phyloP scores from a whole-genome alignment of 1,139 yeast genomes.

The Diutina pseudorugosa region DNA sequence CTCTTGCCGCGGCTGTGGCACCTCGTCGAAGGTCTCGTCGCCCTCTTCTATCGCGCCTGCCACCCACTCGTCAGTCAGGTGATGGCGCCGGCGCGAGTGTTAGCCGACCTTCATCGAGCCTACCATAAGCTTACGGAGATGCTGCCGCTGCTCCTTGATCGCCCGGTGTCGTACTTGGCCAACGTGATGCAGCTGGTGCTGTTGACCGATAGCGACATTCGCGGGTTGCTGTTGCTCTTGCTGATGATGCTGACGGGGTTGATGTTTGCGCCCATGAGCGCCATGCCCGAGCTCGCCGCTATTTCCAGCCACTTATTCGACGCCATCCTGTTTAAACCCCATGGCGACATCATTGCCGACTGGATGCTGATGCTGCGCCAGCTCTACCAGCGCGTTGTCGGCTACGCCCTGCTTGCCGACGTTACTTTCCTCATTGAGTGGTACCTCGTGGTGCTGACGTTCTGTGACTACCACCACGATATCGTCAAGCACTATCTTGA shows the following conservation, averaged over 20 bases:
- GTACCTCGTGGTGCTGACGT: slow-evolving; percentile 18
- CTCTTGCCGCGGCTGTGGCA: slow-evolving; percentile 1
- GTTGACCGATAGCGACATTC: neutral
- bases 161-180: neutral
- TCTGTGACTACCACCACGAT: slow-evolving; percentile 14
- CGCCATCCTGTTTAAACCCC: slow-evolving; percentile 4
- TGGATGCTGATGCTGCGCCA: slow-evolving; percentile 17
- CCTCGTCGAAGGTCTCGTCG: neutral
- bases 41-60: neutral
- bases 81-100: neutral
- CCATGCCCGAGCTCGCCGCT: neutral
- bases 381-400: slow-evolving; percentile 12
- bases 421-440: slow-evolving; percentile 17
- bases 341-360: slow-evolving; percentile 10
- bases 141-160: neutral
- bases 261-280: neutral
- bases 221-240: neutral
- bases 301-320: neutral
- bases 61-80: neutral
- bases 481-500: slow-evolving; percentile 20
- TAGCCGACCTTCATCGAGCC: neutral
- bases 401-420: slow-evolving; percentile 16
- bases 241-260: slow-evolving; percentile 1
- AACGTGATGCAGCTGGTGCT: slow-evolving; percentile 4
- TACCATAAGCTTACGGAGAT: neutral